Evolutionary conservation across 1,284 basidiomycete genomes (phyloP).

Genomic region (Naganishia sp.): DNA sequence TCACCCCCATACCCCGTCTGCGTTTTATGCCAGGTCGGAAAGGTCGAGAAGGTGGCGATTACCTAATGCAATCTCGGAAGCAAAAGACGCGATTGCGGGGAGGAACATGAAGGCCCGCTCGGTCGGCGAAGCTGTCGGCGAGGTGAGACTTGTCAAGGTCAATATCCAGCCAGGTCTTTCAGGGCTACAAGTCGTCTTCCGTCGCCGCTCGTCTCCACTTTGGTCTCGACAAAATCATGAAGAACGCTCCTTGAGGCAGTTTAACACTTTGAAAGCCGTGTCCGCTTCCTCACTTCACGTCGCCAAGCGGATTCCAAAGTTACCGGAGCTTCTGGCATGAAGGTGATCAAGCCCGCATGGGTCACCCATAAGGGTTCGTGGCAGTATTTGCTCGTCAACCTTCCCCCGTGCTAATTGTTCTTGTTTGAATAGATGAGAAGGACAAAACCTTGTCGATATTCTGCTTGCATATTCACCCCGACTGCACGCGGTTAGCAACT

Average conservation of each 20-base stretch:
- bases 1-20: not conserved
- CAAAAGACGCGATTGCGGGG: not conserved
- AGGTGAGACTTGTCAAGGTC: no score
- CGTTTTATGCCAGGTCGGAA: conserved; percentile 5
- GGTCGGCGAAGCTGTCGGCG: no score
- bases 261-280: no score
- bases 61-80: not conserved
- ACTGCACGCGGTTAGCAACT: conserved; percentile 92
- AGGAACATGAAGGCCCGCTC: not conserved
- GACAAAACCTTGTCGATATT: conserved; percentile 84
- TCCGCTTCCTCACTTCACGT: not conserved
- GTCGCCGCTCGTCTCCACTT: no score
- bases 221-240: not conserved
- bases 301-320: not conserved
- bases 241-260: no score
- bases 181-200: no score
- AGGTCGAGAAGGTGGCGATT: conserved; percentile 14
- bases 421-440: conserved; percentile 47
- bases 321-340: conserved; percentile 38
- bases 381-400: not conserved
- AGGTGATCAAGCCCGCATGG: conserved; percentile 53
- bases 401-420: not conserved
- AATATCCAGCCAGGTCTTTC: no score
- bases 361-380: conserved; percentile 48
- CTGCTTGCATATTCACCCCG: conserved; percentile 90